These are phyloP conservation scores for Taphrina populina DNA, from an alignment of 1,139 yeast species.

Conservation along the genomic window DNA sequence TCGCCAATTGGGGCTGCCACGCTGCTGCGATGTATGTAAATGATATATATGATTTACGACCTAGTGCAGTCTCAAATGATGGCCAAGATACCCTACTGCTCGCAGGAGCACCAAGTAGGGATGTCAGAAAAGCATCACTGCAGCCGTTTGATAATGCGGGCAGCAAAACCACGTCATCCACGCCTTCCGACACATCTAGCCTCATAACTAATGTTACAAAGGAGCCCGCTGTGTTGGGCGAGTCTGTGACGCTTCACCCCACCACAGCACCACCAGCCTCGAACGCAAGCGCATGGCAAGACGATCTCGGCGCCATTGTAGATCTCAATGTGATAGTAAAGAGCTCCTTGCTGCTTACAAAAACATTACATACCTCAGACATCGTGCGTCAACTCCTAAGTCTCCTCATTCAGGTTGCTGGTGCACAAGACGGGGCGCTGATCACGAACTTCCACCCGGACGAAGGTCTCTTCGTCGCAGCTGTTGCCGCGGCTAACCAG, in stretches of 20 bases:
- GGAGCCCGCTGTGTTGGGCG: background rate
- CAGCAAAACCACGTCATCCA: no score
- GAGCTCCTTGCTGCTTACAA: constrained; percentile 17
- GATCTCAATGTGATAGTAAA: constrained; percentile 14
- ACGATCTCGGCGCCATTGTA: constrained; percentile 8
- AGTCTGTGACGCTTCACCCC: background rate
- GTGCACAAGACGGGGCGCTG: constrained; percentile 39
- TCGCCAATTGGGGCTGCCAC: constrained; percentile 16
- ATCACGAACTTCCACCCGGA: constrained; percentile 36
- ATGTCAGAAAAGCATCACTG: no score
- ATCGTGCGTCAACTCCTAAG: constrained; percentile 37
- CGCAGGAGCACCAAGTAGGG: no score
- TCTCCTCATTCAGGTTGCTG: constrained; percentile 38
- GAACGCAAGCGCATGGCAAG: background rate
- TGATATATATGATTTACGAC: no score
- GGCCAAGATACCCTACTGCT: no score
- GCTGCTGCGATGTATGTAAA: background rate
- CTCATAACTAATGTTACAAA: background rate
- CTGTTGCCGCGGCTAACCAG: constrained; percentile 35
- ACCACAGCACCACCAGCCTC: background rate
- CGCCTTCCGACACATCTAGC: no score
- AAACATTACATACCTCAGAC: constrained; percentile 1
- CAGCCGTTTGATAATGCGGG: no score
- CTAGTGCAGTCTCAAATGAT: no score
- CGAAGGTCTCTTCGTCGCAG: constrained; percentile 35